These are phyloP conservation scores for Meredithiella fracta DNA, from an alignment of 2,329 filamentous ascomycete genomes.

Conservation along the genomic window DNA sequence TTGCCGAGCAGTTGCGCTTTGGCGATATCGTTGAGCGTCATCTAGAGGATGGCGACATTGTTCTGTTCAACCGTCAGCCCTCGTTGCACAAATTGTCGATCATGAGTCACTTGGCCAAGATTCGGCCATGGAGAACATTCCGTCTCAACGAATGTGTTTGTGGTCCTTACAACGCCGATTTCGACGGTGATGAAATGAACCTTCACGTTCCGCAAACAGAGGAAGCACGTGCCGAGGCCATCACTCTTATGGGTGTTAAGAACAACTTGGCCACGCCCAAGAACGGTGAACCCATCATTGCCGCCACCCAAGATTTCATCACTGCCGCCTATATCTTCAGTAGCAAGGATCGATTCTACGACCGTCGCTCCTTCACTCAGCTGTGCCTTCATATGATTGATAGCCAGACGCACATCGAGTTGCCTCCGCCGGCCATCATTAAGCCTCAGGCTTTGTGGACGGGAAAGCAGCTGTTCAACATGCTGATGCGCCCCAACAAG, in stretches of 20 bases:
- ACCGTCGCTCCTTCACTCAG: slow-evolving; percentile 73
- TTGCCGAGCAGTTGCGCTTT: slow-evolving; percentile 58
- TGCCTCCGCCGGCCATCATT: slow-evolving; percentile 72
- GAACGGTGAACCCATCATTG: slow-evolving; percentile 95
- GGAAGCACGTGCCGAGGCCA: slow-evolving; percentile 86
- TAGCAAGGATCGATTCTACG: slow-evolving; percentile 84
- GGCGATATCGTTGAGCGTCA: slow-evolving; percentile 91
- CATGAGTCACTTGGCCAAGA: slow-evolving; percentile 84
- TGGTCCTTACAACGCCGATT: slow-evolving; percentile 96
- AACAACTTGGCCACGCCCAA: slow-evolving; percentile 91
- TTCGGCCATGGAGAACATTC: slow-evolving; percentile 90
- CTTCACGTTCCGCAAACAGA: slow-evolving; percentile 95
- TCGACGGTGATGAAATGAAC: slow-evolving; percentile 99
- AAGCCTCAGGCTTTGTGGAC: slow-evolving; percentile 87
- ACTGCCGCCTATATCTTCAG: slow-evolving; percentile 84
- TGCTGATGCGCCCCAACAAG: slow-evolving; percentile 78
- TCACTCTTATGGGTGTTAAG: slow-evolving; percentile 94
- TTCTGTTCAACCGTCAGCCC: slow-evolving; percentile 94
- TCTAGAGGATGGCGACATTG: slow-evolving; percentile 85
- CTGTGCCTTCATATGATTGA: slow-evolving; percentile 91
- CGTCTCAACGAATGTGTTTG: slow-evolving; percentile 96
- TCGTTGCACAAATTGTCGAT: slow-evolving; percentile 98
- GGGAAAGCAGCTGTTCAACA: slow-evolving; percentile 88
- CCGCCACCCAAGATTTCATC: slow-evolving; percentile 98
- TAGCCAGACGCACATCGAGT: slow-evolving; percentile 56